Conservation (phyloP, 345 rosid species). For the Toxicodendron radicans region DNA sequence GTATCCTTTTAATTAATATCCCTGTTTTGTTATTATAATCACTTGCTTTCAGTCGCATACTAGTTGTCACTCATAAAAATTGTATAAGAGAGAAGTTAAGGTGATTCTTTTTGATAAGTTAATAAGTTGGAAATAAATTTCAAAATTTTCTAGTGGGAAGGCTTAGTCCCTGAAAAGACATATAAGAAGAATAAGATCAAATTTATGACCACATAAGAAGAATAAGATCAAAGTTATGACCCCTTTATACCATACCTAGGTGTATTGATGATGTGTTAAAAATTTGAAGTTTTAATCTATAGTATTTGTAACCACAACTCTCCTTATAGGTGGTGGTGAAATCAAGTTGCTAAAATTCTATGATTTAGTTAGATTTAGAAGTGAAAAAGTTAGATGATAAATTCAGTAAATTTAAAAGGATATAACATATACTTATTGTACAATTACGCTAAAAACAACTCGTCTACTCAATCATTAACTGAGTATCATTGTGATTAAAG, state of each 20-base stretch:
- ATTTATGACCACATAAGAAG: not conserved
- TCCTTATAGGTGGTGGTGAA: not conserved
- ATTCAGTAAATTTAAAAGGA: not conserved
- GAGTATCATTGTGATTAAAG: not conserved
- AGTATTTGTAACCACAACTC: not conserved
- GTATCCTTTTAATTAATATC: not conserved
- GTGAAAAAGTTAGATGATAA: not conserved
- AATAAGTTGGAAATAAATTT: not conserved
- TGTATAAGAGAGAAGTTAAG: too few relatives aligned
- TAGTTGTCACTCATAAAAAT: not conserved
- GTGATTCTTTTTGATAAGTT: not conserved
- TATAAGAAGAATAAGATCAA: not conserved
- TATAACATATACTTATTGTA: not conserved
- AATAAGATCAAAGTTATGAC: not conserved
- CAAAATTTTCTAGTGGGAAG: not conserved
- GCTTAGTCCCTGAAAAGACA: not conserved
- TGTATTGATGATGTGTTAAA: not conserved
- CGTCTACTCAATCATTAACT: not conserved
- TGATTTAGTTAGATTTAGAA: not conserved
- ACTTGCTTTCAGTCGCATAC: not conserved
- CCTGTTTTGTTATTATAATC: not conserved
- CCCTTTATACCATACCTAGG: not conserved
- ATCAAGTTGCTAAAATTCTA: slow-evolving; percentile 1
- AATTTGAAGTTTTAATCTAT: not conserved
- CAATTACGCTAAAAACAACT: not conserved